Evolutionary conservation across 345 rosid species (phyloP), one percentile per base, ranked within the genome.

Genomic region (Aegle marmelos): DNA sequence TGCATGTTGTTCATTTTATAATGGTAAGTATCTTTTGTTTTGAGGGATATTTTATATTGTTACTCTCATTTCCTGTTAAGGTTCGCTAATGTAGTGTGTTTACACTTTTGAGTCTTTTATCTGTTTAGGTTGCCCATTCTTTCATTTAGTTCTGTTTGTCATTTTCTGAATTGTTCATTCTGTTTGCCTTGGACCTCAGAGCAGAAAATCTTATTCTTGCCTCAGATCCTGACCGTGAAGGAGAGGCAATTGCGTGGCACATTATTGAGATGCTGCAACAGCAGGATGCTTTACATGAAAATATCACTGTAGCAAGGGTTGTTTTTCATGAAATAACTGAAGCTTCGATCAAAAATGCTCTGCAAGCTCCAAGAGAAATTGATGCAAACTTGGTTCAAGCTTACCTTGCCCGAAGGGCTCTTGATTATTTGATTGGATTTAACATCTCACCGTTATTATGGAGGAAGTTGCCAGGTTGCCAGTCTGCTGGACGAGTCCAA

Each of bases 181-280:
- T 86, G 79, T 73, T 78, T 86, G 80, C 74, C 78, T 76, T 88
- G 80, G 79, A 84, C 78, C 82, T 82, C 99, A 96, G 99, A 80
- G 95, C 98, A 85, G 91, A 94, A 85, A 92, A 88, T 87, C 90
- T 96, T 82, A 88, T 96, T 82, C 97, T 96, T 84, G 99, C 99
- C 67, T 92, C 99, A 79, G 99, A 94, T 87, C 99, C 99, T 76
- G 99, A 96, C 87, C 95, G 99, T 76, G 99, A 96, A 90, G 98
- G 99, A 79, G 99, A 96, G 90, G 99, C 99, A 83, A 96, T 94
- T 85, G 93, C 99, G 75, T 96, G 99, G 99, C 99, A 94, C 89
- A 92, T 96, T 84, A 74, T 89, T 77, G 99, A 96, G 95, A 96
- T 96, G 99, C 81, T 96, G 83, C 94, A 84, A 70, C 98, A 94